Evolutionary conservation across 2,329 filamentous ascomycete species (phyloP).

Genomic region (Diaporthe sp.): DNA sequence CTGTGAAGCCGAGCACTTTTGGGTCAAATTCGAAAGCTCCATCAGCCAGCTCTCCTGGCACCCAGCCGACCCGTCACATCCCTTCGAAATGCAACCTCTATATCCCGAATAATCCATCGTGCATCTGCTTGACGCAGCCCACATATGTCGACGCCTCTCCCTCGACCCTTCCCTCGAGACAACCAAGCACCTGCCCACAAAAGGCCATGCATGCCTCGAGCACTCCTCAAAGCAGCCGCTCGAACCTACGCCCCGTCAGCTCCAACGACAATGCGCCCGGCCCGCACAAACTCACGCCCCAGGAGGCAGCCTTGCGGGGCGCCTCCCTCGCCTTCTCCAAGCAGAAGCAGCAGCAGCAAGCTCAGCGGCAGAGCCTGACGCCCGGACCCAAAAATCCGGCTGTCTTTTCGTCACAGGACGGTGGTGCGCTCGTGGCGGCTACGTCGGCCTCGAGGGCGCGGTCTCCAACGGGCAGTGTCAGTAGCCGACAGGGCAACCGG

Average conservation of each 20-base stretch:
- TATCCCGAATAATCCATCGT: background rate
- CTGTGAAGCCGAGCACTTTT: background rate
- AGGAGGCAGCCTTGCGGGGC: slow-evolving; percentile 62
- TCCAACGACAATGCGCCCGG: slow-evolving; percentile 14
- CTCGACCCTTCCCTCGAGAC: background rate
- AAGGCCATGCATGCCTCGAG: slow-evolving; percentile 35
- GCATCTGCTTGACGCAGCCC: slow-evolving; percentile 24
- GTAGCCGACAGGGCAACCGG: slow-evolving; percentile 11
- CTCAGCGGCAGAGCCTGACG: slow-evolving; percentile 24
- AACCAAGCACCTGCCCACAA: background rate
- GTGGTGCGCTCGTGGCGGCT: slow-evolving; percentile 60
- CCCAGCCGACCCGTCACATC: background rate
- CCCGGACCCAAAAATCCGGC: slow-evolving; percentile 38
- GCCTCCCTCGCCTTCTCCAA: slow-evolving; percentile 68
- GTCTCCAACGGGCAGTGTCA: slow-evolving; percentile 38
- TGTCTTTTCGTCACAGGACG: slow-evolving; percentile 42
- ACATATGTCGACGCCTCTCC: background rate
- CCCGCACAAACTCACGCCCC: slow-evolving; percentile 32
- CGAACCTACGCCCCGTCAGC: slow-evolving; percentile 7
- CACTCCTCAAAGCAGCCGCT: slow-evolving; percentile 19
- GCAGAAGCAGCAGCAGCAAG: slow-evolving; percentile 40
- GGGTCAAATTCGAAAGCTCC: background rate
- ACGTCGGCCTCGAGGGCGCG: slow-evolving; percentile 54
- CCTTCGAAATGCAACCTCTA: slow-evolving; percentile 8
- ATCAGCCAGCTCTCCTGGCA: slow-evolving; percentile 4